phyloP scores from a whole-genome alignment of 225 moss, liverwort and hornwort genomes.

The Thuidium tamariscinum region DNA sequence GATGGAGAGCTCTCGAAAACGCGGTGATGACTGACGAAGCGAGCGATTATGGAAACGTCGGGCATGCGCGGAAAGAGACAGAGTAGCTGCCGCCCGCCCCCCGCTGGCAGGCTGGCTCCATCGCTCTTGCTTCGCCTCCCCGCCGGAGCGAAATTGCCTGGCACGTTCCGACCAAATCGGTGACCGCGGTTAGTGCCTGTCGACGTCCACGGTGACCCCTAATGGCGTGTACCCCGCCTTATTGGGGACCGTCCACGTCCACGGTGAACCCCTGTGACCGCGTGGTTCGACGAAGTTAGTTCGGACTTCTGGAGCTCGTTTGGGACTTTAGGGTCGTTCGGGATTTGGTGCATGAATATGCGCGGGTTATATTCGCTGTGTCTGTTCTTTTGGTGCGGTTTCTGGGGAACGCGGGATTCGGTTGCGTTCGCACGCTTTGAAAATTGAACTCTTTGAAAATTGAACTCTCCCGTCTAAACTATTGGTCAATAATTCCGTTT shows the following conservation, averaged over 20 bases:
- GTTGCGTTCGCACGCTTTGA: not conserved
- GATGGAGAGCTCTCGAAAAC: not conserved
- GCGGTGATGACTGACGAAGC: not conserved
- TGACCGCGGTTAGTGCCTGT: not conserved
- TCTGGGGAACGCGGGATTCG: not conserved
- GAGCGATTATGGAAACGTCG: not conserved
- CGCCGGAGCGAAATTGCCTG: not conserved
- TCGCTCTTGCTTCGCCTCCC: not conserved
- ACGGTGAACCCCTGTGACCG: not conserved
- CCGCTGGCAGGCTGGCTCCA: not conserved
- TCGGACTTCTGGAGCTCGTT: not conserved
- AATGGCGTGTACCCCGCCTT: no score
- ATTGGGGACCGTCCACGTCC: not conserved
- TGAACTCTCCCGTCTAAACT: no score
- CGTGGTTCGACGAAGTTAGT: not conserved
- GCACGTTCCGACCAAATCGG: not conserved
- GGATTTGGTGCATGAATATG: not conserved
- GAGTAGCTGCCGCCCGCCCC: conserved; percentile 18
- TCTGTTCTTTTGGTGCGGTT: not conserved
- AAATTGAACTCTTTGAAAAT: no score
- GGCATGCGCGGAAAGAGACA: conserved; percentile 7
- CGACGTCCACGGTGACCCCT: not conserved
- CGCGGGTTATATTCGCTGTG: not conserved
- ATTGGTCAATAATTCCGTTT: no score
- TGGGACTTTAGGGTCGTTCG: not conserved